Evolutionary conservation across 2,329 filamentous ascomycete genomes (phyloP), one percentile per base, ranked within the genome.

Genomic region (Falciphora oryzae): DNA sequence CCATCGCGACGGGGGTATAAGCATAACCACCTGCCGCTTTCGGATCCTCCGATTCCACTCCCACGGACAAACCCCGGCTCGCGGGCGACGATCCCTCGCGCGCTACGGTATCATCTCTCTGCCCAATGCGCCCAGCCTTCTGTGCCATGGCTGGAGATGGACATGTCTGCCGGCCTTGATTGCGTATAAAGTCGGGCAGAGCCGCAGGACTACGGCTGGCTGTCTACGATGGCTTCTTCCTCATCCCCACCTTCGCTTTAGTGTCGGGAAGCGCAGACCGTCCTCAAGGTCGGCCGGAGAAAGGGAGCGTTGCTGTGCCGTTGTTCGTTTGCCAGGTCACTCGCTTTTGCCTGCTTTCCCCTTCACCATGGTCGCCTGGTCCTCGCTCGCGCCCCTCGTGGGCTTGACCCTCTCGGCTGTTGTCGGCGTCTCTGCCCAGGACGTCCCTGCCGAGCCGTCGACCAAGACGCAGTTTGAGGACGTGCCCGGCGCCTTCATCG

Each of bases 401-500:
- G 44, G 59, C 59, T 10, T 61, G 59, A 50, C 59, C 18, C 59
- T 61, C 31, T 61, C 59, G 32, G 59, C 28, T 16, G 32, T 61
- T 28, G 32, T 28, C 25, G n/a, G 59, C 22, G 44, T 44, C 14
- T 35, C 59, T 61, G 59, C 32, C 28, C 32, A 35, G 32, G 32
- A 61, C 32, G 59, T 25, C 29, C 13, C 22, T 16, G n/a, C 59
- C 32, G 25, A 38, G 35, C n/a, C 59, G 27, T 28, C 59, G 32
- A 27, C 59, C 28, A 29, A 35, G 25, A 1, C 28, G 2, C 32
- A 18, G n/a, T 25, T 53, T 25, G 59, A 50, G 59, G 59, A 61
- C 56, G 56, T 63, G 16, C 61, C 61, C 28, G 56, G 56, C 25
- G 61, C 65, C n/a, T 68, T 67, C 59, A 67, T 71, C n/a, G 70